phyloP scores from a whole-genome alignment of 176 grass and related monocot species.

The Tillandsia leiboldiana region DNA sequence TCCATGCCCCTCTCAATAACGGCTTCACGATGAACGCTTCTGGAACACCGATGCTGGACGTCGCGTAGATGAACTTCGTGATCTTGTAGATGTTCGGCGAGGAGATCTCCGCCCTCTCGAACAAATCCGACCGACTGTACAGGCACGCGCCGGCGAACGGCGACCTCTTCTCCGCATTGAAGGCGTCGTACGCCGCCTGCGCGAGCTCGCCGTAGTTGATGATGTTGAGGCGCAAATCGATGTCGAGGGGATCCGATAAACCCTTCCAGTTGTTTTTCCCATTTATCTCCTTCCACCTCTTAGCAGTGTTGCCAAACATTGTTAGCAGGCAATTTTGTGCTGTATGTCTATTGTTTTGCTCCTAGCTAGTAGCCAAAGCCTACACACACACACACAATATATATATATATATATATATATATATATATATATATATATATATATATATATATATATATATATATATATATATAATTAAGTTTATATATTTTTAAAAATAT shows the following conservation, averaged over 20 bases:
- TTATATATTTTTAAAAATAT: too few species aligned
- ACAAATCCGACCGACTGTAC: conserved; percentile 41
- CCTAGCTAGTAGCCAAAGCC: conserved; percentile 6
- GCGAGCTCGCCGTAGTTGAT: conserved; percentile 71
- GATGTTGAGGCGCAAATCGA: conserved; percentile 59
- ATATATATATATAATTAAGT: too few species aligned
- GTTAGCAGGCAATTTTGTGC: conserved; percentile 9
- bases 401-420: too few species aligned
- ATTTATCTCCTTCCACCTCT: conserved; percentile 63
- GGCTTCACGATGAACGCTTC: conserved; percentile 70
- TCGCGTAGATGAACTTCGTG: conserved; percentile 83
- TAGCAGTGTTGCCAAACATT: conserved; percentile 50
- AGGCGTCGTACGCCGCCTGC: conserved; percentile 56
- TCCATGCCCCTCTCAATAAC: conserved; percentile 42
- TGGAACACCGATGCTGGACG: conserved; percentile 52
- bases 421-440: too few species aligned
- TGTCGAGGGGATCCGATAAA: conserved; percentile 51
- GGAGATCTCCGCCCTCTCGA: conserved; percentile 43
- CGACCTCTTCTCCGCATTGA: conserved; percentile 68
- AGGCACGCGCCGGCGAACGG: conserved; percentile 60
- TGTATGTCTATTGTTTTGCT: conserved; percentile 20
- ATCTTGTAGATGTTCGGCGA: conserved; percentile 55
- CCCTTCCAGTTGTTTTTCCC: conserved; percentile 65
- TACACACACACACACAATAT: background rate
- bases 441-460: too few species aligned